Evolutionary conservation across 2,329 filamentous ascomycete genomes (phyloP).

Genomic region (Ophiocordyceps camponoti-rufipedis): DNA sequence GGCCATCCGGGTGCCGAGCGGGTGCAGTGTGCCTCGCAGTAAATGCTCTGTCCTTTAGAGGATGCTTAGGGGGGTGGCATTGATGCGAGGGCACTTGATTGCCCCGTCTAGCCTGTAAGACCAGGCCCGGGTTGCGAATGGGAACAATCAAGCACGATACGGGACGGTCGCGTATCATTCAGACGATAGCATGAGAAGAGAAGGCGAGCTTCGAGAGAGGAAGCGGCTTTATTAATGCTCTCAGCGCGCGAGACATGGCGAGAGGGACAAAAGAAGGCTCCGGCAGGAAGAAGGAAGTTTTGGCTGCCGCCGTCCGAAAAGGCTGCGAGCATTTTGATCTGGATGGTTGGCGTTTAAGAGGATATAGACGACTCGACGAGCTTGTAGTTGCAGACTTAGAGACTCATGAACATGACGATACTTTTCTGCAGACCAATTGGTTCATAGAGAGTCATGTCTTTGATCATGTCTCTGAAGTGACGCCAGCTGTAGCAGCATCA

Average conservation of each 20-base stretch:
- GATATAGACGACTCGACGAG: constrained; percentile 21
- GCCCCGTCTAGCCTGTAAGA: not conserved
- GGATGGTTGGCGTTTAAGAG: constrained; percentile 18
- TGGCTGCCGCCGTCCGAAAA: constrained; percentile 3
- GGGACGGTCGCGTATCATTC: constrained; percentile 1
- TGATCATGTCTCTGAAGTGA: no score
- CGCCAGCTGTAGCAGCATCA: no score
- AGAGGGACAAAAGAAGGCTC: not conserved
- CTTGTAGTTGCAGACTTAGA: constrained; percentile 11
- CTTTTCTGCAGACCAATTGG: not conserved
- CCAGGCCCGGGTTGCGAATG: not conserved
- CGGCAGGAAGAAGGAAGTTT: constrained; percentile 1
- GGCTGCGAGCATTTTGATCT: constrained; percentile 13
- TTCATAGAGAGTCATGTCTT: no score
- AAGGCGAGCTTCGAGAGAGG: not conserved
- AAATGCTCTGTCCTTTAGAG: constrained; percentile 18
- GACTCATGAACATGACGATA: constrained; percentile 13
- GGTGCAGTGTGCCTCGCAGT: constrained; percentile 78
- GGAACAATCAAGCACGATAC: not conserved
- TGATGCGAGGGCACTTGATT: not conserved
- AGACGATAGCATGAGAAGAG: constrained; percentile 5
- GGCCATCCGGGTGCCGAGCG: constrained; percentile 58
- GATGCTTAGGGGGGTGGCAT: not conserved
- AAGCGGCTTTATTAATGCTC: not conserved
- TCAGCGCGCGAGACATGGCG: not conserved